phyloP scores from a whole-genome alignment of 2,329 filamentous ascomycete species.

The Phoma sp. region DNA sequence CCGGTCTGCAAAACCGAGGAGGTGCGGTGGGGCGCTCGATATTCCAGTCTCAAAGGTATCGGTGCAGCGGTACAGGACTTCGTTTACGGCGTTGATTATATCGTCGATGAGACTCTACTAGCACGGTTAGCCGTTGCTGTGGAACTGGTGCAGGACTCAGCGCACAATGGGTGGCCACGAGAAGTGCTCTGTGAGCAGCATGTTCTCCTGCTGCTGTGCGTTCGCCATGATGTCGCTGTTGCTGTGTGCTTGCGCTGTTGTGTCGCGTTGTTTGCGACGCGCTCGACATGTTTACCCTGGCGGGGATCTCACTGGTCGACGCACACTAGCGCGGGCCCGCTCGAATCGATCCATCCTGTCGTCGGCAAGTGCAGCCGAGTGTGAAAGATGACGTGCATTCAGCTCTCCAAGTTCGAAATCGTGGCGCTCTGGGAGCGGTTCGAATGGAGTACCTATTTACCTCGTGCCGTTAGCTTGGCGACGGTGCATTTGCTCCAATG shows the following conservation, averaged over 20 bases:
- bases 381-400: neutral
- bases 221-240: slow-evolving; percentile 49
- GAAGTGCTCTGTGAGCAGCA: slow-evolving; percentile 92
- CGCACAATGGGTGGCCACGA: slow-evolving; percentile 90
- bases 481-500: neutral
- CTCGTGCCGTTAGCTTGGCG: neutral
- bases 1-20: slow-evolving; percentile 76
- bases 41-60: slow-evolving; percentile 87
- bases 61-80: slow-evolving; percentile 87
- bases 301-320: slow-evolving; percentile 14
- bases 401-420: neutral
- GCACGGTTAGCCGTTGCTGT: neutral
- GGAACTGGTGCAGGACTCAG: no score
- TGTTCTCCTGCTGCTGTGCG: slow-evolving; percentile 56
- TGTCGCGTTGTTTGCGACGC: slow-evolving; percentile 34
- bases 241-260: neutral
- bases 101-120: slow-evolving; percentile 79
- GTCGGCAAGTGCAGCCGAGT: neutral
- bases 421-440: neutral
- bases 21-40: slow-evolving; percentile 72
- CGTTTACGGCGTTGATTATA: slow-evolving; percentile 96
- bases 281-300: slow-evolving; percentile 30
- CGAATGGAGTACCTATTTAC: neutral
- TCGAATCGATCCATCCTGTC: neutral
- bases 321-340: slow-evolving; percentile 5